A percentile compares a stretch with the other conserved stretches of the same genome.
Conservation (phyloP, 2,329 filamentous ascomycete species). For the Coniochaeta hoffmannii region DNA sequence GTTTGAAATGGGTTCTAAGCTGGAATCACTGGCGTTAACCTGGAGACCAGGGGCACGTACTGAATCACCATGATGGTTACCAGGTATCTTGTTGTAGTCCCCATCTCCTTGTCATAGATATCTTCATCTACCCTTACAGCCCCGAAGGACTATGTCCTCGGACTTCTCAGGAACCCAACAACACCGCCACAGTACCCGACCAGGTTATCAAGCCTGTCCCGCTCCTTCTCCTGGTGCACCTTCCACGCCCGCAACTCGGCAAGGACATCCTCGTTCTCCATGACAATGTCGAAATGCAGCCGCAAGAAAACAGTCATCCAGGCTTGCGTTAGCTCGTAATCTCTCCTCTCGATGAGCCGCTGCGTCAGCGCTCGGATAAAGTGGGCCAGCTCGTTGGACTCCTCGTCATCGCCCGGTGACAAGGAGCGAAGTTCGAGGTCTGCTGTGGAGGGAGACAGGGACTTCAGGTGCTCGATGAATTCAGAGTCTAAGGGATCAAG, state of each 20-base stretch:
- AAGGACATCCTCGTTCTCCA: conserved; percentile 45
- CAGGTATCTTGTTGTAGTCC: no score
- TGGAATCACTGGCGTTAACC: no score
- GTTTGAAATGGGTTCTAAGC: no score
- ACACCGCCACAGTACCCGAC: conserved; percentile 87
- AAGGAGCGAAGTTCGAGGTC: conserved; percentile 89
- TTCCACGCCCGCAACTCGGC: conserved; percentile 63
- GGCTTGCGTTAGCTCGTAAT: conserved; percentile 90
- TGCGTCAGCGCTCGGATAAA: conserved; percentile 78
- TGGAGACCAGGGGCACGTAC: no score
- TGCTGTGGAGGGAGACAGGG: conserved; percentile 73
- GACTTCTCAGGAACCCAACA: conserved; percentile 68
- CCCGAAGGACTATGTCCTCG: conserved; percentile 41
- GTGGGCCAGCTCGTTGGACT: conserved; percentile 62
- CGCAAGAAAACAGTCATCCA: conserved; percentile 96
- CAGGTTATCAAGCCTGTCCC: conserved; percentile 61
- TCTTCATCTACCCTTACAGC: no score
- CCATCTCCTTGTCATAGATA: no score
- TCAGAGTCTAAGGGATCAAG: conserved; percentile 39
- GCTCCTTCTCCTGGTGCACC: conserved; percentile 63
- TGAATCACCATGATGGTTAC: no score
- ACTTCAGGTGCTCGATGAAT: conserved; percentile 73
- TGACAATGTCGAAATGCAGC: conserved; percentile 58
- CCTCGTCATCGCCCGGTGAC: conserved; percentile 34
- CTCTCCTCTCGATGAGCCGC: conserved; percentile 59